Evolutionary conservation across 345 rosid species (phyloP).

Genomic region (Ricinus communis): DNA sequence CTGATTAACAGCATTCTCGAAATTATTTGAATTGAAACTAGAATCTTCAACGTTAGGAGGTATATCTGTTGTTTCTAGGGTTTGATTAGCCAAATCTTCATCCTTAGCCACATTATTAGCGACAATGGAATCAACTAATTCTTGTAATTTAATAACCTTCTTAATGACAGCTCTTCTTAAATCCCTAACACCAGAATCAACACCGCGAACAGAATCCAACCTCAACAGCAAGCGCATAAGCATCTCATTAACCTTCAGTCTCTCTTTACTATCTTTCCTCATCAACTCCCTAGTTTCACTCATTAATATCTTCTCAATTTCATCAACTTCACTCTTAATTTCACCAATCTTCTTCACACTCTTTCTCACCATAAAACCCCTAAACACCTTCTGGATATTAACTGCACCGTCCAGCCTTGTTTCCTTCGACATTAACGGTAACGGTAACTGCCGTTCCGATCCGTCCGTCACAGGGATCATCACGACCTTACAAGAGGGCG

Average conservation of each 20-base stretch:
- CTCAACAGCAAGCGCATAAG: conserved; percentile 54
- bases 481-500: conserved; percentile 32
- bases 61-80: neutral
- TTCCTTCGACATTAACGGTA: neutral
- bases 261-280: conserved; percentile 41
- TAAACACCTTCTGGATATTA: conserved; percentile 55
- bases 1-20: neutral
- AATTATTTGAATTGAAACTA: too few species aligned
- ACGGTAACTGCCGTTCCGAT: conserved; percentile 20
- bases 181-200: conserved; percentile 56
- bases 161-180: conserved; percentile 49
- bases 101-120: neutral
- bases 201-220: conserved; percentile 57
- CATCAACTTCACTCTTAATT: conserved; percentile 41
- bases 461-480: conserved; percentile 49
- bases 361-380: conserved; percentile 62
- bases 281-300: conserved; percentile 36
- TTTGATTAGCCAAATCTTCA: conserved; percentile 1
- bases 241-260: conserved; percentile 49
- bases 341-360: conserved; percentile 43
- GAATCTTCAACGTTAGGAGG: too few species aligned
- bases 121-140: conserved; percentile 44
- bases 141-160: conserved; percentile 60
- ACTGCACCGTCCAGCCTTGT: conserved; percentile 37
- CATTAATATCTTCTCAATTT: conserved; percentile 39